Percentiles rank a stretch among this genome's conserved stretches.
These are phyloP conservation scores for Polyplosphaeria fusca DNA, from an alignment of 495 filamentous ascomycete genomes.

Conservation along the genomic window DNA sequence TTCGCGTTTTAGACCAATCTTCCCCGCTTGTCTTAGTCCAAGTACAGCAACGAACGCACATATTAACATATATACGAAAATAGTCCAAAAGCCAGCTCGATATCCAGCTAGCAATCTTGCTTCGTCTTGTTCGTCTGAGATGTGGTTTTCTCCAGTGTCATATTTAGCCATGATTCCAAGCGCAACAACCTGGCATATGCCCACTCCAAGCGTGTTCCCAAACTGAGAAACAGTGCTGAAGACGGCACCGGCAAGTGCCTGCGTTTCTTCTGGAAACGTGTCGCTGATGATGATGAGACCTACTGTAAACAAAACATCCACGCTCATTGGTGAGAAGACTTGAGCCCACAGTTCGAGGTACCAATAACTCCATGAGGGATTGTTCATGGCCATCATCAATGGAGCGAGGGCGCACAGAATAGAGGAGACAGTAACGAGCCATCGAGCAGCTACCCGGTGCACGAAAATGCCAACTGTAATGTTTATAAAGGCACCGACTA, in stretches of 20 bases:
- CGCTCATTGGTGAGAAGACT: slow-evolving; percentile 22
- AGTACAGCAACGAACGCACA: slow-evolving; percentile 14
- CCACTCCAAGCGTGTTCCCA: slow-evolving; percentile 17
- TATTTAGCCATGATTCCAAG: slow-evolving; percentile 15
- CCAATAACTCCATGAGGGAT: slow-evolving; percentile 36
- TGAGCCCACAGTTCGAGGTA: slow-evolving; percentile 34
- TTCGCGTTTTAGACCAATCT: slow-evolving; percentile 20
- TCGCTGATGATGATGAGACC: slow-evolving; percentile 32
- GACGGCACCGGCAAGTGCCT: slow-evolving; percentile 35
- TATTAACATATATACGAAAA: slow-evolving; percentile 15
- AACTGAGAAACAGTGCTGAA: slow-evolving; percentile 37
- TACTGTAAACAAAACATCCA: slow-evolving; percentile 34
- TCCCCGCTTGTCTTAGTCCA: slow-evolving; percentile 19
- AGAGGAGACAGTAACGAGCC: slow-evolving; percentile 21
- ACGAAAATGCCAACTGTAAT: slow-evolving; percentile 30
- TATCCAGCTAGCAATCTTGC: slow-evolving; percentile 11
- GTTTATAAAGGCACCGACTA: slow-evolving; percentile 25
- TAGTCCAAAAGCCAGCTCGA: slow-evolving; percentile 15
- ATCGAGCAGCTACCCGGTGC: slow-evolving; percentile 18
- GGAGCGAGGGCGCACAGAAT: slow-evolving; percentile 22
- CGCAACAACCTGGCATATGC: slow-evolving; percentile 20
- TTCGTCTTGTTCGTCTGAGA: background rate
- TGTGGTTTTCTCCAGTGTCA: background rate
- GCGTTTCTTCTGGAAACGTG: slow-evolving; percentile 32
- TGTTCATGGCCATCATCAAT: slow-evolving; percentile 33